Evolutionary conservation across 2,329 filamentous ascomycete genomes (phyloP).

Genomic region (Ustilaginoidea virens): DNA sequence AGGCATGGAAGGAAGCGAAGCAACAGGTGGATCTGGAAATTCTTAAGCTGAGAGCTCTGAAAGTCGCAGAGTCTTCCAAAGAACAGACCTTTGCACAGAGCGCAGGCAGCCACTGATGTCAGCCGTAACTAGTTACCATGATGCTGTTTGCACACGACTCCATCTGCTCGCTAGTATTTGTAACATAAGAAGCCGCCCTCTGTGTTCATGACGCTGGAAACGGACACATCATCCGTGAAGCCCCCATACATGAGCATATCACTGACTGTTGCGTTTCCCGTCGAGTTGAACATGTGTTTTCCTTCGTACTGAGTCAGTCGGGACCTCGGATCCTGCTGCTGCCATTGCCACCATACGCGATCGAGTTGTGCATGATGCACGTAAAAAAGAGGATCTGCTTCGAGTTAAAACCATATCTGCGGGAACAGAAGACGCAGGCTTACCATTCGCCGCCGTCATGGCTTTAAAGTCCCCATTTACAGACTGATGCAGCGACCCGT

Average conservation of each 20-base stretch:
- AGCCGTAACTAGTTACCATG: no score
- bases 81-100: no score
- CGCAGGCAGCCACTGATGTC: no score
- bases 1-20: no score
- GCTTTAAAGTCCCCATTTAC: slow-evolving; percentile 6
- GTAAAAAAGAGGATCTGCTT: slow-evolving; percentile 5
- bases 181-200: slow-evolving; percentile 4
- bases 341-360: slow-evolving; percentile 6
- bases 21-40: no score
- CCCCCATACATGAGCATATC: slow-evolving; percentile 3
- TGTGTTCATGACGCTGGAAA: slow-evolving; percentile 3
- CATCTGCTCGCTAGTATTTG: slow-evolving; percentile 10
- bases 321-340: neutral
- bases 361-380: slow-evolving; percentile 6
- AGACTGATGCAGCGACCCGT: slow-evolving; percentile 4
- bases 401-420: neutral
- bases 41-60: no score
- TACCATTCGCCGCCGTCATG: slow-evolving; percentile 6
- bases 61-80: no score
- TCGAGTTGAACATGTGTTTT: slow-evolving; percentile 5
- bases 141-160: no score
- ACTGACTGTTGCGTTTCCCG: neutral
- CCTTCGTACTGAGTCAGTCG: slow-evolving; percentile 2
- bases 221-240: slow-evolving; percentile 1
- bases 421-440: neutral